These are phyloP conservation scores for Ganoderma meredithae DNA, from an alignment of 1,284 basidiomycete species.

Conservation along the genomic window DNA sequence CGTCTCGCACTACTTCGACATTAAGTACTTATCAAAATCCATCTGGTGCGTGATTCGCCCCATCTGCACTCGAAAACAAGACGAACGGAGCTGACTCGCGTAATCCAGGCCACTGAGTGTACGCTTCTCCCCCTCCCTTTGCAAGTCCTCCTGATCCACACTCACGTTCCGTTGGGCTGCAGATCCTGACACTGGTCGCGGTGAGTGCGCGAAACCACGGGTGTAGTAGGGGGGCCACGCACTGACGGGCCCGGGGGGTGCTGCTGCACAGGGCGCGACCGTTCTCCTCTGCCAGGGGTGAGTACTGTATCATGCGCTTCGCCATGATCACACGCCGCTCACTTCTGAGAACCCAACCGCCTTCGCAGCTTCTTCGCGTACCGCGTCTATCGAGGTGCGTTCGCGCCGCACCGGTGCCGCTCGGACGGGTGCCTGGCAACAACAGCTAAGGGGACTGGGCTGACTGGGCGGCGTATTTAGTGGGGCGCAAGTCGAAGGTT, in stretches of 20 bases:
- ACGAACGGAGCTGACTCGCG: neutral
- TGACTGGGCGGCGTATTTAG: neutral
- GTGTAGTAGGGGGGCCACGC: neutral
- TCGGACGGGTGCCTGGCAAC: neutral
- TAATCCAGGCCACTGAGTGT: neutral
- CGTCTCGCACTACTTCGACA: neutral
- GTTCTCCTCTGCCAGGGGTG: constrained; percentile 2
- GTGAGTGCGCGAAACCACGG: neutral
- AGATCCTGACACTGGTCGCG: neutral
- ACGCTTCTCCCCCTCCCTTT: neutral
- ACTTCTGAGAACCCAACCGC: neutral
- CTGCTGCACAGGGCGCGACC: neutral
- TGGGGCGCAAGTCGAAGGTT: neutral
- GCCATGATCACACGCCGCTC: neutral
- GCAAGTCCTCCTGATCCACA: neutral
- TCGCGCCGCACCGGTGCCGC: neutral
- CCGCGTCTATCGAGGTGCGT: constrained; percentile 5
- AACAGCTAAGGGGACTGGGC: neutral
- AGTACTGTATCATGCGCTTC: neutral
- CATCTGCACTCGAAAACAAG: too few relatives aligned
- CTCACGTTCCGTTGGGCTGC: neutral
- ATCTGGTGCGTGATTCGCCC: neutral
- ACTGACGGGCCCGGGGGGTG: neutral
- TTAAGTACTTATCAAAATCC: neutral
- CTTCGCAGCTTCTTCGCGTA: constrained; percentile 1